Base-by-base conservation (phyloP, 345 rosid genomes). In the Ceriops decandra region DNA sequence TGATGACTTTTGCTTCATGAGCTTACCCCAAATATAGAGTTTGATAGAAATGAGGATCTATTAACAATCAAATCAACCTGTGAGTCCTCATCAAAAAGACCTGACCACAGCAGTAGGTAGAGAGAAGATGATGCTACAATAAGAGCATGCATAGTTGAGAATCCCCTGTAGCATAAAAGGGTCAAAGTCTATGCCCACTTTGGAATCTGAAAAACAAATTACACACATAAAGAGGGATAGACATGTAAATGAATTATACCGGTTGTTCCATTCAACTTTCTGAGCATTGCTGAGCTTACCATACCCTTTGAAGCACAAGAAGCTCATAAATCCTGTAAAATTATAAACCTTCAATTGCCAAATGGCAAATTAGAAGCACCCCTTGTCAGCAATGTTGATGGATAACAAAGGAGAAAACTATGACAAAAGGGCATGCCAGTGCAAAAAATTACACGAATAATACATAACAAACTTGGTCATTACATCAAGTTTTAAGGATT, bases 61-160 rank as follows among this genome's bases (percentile, higher is more conserved):
- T 84, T 76, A 47, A 92, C 42, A 28, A 88, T 78, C 57, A 71
- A 70, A 30, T 73, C 86, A 57, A 82, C 89, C 71, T 70, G 73
- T 82, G 81, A 76, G 69, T 74, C 82, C 74, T 83, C 89, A 57
- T 74, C 62, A 70, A 89, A 89, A 35, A 86, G 85, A 74, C 79
- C 85, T 20, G 97, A 86, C 21, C 87, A 64, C 62, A 84, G 64
- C 66, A 91, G 53, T 8, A 91, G 81, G 66, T 91, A 87, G 33
- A 86, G 67, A 66, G 97, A 86, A 74, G 87, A 86, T 72, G 74
- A 73, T 30, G 92, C 79, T 33, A 77, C 88, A 59, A 87, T 21
- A 53, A 91, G 16, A 66, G 97, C 97, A 78, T 91, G 97, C 66
- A 86, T 76, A 38, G 97, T 91, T 46, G 97, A 91, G 82, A 91